Evolutionary conservation across 1,139 yeast genomes (phyloP).

Genomic region (Pichia sp.): DNA sequence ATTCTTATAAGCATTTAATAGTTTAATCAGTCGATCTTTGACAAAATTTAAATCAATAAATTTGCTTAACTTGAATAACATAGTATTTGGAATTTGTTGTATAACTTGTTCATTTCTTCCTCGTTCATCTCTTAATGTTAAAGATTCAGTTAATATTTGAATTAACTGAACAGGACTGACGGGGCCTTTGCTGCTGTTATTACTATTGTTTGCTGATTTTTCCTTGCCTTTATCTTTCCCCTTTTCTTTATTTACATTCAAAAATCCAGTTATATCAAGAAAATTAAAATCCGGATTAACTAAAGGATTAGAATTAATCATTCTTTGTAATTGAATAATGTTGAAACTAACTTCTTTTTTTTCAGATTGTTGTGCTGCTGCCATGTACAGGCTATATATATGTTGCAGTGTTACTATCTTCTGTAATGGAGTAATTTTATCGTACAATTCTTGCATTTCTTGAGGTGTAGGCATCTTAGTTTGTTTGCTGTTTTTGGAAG

Average conservation of each 20-base stretch:
- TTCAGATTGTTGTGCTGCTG: constrained; percentile 27
- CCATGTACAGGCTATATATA: constrained; percentile 27
- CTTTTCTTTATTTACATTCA: constrained; percentile 8
- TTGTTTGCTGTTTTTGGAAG: constrained; percentile 2
- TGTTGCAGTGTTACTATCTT: constrained; percentile 31
- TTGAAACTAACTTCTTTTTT: constrained; percentile 29
- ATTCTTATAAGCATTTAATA: constrained; percentile 28
- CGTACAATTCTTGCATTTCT: constrained; percentile 23
- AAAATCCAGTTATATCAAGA: constrained; percentile 24
- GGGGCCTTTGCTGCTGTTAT: constrained; percentile 5
- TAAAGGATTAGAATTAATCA: constrained; percentile 31
- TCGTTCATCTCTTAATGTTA: constrained; percentile 24
- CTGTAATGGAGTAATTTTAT: constrained; percentile 27
- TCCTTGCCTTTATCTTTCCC: neutral
- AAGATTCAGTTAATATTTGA: constrained; percentile 30
- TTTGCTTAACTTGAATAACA: constrained; percentile 27
- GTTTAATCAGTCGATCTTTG: constrained; percentile 29
- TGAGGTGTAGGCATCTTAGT: constrained; percentile 24
- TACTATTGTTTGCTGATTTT: neutral
- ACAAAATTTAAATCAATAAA: constrained; percentile 27
- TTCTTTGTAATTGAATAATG: constrained; percentile 28
- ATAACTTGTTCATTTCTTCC: constrained; percentile 26
- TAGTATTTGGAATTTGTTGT: constrained; percentile 28
- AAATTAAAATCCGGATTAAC: constrained; percentile 30
- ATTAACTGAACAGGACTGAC: constrained; percentile 27